Evolutionary conservation across 768 basidiomycete genomes (phyloP).

Genomic region (Zangia roseola): DNA sequence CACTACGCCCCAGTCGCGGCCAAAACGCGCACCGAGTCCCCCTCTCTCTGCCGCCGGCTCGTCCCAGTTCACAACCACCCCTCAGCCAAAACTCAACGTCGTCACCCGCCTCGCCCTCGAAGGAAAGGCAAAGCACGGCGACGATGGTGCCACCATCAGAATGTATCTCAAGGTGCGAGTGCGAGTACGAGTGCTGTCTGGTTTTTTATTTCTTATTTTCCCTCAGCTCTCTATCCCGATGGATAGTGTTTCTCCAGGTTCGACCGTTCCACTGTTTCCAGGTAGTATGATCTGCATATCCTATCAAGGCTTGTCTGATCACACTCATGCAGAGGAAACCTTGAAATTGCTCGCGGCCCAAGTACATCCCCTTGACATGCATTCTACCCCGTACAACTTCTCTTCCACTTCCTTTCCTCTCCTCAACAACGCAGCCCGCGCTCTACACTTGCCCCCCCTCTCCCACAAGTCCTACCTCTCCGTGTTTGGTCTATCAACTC

Average conservation of each 20-base stretch:
- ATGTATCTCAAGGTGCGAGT: constrained; percentile 72
- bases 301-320: neutral
- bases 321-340: constrained; percentile 60
- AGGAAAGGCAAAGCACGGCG: constrained; percentile 64
- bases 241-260: constrained; percentile 63
- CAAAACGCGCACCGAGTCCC: constrained; percentile 31
- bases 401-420: constrained; percentile 61
- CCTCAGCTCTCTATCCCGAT: constrained; percentile 63
- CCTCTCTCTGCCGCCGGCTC: constrained; percentile 35
- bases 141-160: constrained; percentile 64
- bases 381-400: constrained; percentile 74
- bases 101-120: constrained; percentile 75
- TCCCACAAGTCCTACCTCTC: constrained; percentile 59
- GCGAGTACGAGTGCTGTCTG: neutral
- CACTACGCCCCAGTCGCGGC: constrained; percentile 25
- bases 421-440: constrained; percentile 65
- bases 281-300: constrained; percentile 48
- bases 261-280: constrained; percentile 69
- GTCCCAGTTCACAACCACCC: constrained; percentile 44
- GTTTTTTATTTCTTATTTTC: constrained; percentile 1
- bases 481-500: constrained; percentile 46
- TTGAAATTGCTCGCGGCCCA: constrained; percentile 71
- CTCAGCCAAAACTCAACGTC: constrained; percentile 56
- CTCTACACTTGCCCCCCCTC: constrained; percentile 62
- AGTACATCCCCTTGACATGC: constrained; percentile 72